These are phyloP conservation scores for Kockovaella imperatae DNA, from an alignment of 768 basidiomycete genomes.

Conservation along the genomic window DNA sequence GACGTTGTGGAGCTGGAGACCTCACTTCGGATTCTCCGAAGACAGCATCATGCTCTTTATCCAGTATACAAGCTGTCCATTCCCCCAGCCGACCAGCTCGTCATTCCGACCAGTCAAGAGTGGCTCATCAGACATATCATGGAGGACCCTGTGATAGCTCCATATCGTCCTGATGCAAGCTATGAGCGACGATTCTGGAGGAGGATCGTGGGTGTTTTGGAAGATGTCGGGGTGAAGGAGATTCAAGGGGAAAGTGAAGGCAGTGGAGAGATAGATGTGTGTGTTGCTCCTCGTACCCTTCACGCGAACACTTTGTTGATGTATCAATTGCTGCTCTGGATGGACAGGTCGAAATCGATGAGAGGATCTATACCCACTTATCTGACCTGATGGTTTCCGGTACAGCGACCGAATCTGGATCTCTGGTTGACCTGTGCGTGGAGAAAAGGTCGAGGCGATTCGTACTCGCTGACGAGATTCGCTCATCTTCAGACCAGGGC, in stretches of 20 bases:
- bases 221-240: constrained; percentile 16
- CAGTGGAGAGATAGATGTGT: not conserved
- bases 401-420: constrained; percentile 6
- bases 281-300: not conserved
- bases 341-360: constrained; percentile 34
- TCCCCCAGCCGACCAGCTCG: constrained; percentile 6
- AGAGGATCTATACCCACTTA: constrained; percentile 31
- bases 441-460: not conserved
- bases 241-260: constrained; percentile 8
- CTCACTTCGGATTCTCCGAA: constrained; percentile 13
- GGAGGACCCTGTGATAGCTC: not conserved
- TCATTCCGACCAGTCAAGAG: not conserved
- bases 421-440: not conserved
- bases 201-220: constrained; percentile 13
- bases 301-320: not conserved
- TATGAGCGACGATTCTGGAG: constrained; percentile 24
- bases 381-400: constrained; percentile 29
- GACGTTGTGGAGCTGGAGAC: too few relatives aligned
- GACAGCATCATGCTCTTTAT: constrained; percentile 29
- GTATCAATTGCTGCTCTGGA: constrained; percentile 2
- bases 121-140: constrained; percentile 19
- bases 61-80: constrained; percentile 21
- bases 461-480: not conserved
- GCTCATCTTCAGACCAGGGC: constrained; percentile 15
- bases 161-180: constrained; percentile 8